Evolutionary conservation across 2,329 filamentous ascomycete genomes (phyloP).

Genomic region (Amesomyces nigricolor): DNA sequence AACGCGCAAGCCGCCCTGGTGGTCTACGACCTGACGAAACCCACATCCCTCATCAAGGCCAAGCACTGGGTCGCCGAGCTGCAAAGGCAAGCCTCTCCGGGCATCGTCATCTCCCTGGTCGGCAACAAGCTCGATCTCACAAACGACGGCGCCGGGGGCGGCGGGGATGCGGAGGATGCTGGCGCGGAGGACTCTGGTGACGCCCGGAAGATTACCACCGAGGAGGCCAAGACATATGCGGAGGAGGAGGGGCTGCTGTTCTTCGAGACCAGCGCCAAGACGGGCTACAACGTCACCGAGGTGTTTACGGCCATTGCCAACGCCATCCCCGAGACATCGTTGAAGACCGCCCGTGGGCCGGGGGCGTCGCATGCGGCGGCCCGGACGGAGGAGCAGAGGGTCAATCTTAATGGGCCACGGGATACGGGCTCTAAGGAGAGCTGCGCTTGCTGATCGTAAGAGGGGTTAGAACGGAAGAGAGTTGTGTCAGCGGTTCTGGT

Average conservation of each 20-base stretch:
- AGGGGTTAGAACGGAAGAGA: constrained; percentile 9
- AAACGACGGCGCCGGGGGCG: constrained; percentile 46
- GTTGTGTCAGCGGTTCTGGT: constrained; percentile 2
- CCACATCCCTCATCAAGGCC: constrained; percentile 89
- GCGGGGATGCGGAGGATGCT: constrained; percentile 42
- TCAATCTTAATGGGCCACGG: constrained; percentile 72
- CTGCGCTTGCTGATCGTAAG: constrained; percentile 66
- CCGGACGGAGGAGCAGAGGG: constrained; percentile 63
- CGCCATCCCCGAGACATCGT: constrained; percentile 90
- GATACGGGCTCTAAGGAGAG: constrained; percentile 79
- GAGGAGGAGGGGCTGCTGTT: constrained; percentile 92
- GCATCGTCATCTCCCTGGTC: constrained; percentile 94
- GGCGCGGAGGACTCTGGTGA: constrained; percentile 60
- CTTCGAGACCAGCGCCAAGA: constrained; percentile 98
- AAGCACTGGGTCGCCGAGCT: constrained; percentile 99
- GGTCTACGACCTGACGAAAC: constrained; percentile 97
- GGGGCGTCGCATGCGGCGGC: constrained; percentile 56
- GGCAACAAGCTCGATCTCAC: constrained; percentile 95
- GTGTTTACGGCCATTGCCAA: constrained; percentile 98
- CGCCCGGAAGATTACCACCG: constrained; percentile 82
- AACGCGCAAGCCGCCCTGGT: constrained; percentile 97
- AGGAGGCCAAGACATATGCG: constrained; percentile 86
- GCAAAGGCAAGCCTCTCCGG: constrained; percentile 89
- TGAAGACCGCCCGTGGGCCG: constrained; percentile 79
- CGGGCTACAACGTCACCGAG: constrained; percentile 85